A percentile compares a stretch with the other conserved stretches of the same genome.
These are phyloP conservation scores for Solanum chilense DNA, from an alignment of 257 asterid genomes.

Conservation along the genomic window DNA sequence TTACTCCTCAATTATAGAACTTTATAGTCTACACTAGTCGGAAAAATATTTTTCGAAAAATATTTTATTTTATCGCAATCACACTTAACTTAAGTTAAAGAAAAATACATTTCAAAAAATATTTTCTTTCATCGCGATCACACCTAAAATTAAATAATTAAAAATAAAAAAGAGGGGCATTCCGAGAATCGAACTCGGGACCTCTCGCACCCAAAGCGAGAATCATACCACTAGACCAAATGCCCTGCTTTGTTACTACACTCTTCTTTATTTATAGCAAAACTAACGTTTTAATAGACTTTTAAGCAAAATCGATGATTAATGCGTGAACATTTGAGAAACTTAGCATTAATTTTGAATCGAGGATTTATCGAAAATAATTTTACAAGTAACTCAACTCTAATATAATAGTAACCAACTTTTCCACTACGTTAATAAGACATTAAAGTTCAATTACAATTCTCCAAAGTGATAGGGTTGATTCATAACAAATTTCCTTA, in stretches of 20 bases:
- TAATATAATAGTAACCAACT: too few relatives aligned
- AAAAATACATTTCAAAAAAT: too few relatives aligned
- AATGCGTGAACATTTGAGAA: not conserved
- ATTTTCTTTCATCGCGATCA: not conserved
- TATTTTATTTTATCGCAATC: too few relatives aligned
- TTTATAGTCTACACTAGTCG: too few relatives aligned
- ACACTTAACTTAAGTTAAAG: too few relatives aligned
- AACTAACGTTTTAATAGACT: not conserved
- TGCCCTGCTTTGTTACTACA: not conserved
- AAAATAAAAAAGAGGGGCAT: conserved; percentile 23
- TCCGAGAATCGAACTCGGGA: conserved; percentile 71
- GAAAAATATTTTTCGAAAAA: too few relatives aligned
- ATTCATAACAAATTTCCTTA: not conserved
- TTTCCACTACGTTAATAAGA: not conserved
- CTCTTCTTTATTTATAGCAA: not conserved
- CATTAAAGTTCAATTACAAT: not conserved
- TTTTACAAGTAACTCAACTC: not conserved
- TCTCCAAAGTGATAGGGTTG: not conserved
- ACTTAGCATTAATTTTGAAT: not conserved
- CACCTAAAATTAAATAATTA: not conserved
- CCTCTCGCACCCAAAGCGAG: conserved; percentile 83
- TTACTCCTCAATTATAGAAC: not conserved
- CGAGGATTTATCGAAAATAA: not conserved
- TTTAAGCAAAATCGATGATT: not conserved
- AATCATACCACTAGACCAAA: conserved; percentile 91